A percentile compares a stretch with the other conserved stretches of the same genome.
Evolutionary conservation across 345 rosid genomes (phyloP).

Genomic region (Gossypium herbaceum): DNA sequence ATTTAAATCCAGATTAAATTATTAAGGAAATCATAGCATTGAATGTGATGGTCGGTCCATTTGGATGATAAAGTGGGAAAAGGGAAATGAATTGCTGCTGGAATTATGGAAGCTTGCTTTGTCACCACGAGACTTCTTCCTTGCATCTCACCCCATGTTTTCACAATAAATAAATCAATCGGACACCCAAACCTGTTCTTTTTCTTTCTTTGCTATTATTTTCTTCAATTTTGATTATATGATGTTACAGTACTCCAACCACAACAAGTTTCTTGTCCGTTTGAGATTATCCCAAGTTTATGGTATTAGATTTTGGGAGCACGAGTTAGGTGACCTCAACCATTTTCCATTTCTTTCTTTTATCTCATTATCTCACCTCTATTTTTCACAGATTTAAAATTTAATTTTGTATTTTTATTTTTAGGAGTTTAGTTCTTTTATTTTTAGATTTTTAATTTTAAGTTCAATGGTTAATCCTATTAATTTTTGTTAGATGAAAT

Average conservation of each 20-base stretch:
- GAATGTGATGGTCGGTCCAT: background rate
- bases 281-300: background rate
- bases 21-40: background rate
- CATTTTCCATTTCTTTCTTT: too few relatives aligned
- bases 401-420: too few relatives aligned
- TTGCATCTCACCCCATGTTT: background rate
- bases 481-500: too few relatives aligned
- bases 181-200: background rate
- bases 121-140: background rate
- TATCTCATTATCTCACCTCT: too few relatives aligned
- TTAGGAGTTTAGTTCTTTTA: too few relatives aligned
- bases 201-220: too few relatives aligned
- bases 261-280: background rate
- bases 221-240: background rate
- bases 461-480: too few relatives aligned
- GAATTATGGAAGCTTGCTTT: constrained; percentile 15
- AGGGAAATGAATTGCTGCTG: background rate
- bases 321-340: too few relatives aligned
- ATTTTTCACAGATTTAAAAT: too few relatives aligned
- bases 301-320: too few relatives aligned
- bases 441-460: too few relatives aligned
- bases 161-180: background rate
- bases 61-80: background rate
- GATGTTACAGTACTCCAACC: background rate
- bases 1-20: background rate